phyloP scores from a whole-genome alignment of 2,329 filamentous ascomycete species.

The Exophiala aquamarina region DNA sequence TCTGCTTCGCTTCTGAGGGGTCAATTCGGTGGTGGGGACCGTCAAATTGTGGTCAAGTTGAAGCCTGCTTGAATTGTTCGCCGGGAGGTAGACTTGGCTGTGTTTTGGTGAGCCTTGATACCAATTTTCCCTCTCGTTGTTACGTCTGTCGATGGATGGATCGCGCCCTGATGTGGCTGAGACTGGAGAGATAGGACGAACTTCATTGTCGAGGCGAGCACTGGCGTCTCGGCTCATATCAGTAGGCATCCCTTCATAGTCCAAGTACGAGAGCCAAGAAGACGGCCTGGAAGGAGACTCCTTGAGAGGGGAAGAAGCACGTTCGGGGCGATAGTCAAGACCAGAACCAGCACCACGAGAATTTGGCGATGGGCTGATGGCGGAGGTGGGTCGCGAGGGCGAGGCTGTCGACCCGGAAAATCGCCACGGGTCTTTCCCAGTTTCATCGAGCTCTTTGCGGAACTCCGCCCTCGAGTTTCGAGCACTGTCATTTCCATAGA shows the following conservation, averaged over 20 bases:
- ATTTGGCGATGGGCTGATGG: conserved; percentile 27
- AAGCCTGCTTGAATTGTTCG: conserved; percentile 8
- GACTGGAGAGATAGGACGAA: conserved; percentile 26
- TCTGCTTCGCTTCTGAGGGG: conserved; percentile 25
- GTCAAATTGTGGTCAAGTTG: conserved; percentile 8
- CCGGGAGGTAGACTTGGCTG: conserved; percentile 13
- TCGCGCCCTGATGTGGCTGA: conserved; percentile 22
- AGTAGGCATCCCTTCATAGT: conserved; percentile 28
- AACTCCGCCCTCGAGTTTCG: conserved; percentile 25
- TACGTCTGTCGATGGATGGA: conserved; percentile 9
- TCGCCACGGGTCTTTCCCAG: conserved; percentile 27
- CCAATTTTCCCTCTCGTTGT: conserved; percentile 23
- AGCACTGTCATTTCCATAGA: conserved; percentile 24
- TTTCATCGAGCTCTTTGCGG: conserved; percentile 25
- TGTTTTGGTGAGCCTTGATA: conserved; percentile 14
- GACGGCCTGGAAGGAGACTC: conserved; percentile 16
- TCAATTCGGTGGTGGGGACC: conserved; percentile 12
- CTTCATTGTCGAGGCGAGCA: conserved; percentile 20
- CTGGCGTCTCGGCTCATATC: conserved; percentile 19
- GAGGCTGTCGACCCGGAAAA: conserved; percentile 28
- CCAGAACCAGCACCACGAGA: conserved; percentile 25
- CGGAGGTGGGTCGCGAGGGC: conserved; percentile 34
- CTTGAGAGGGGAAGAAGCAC: conserved; percentile 21
- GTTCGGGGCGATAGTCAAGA: conserved; percentile 26
- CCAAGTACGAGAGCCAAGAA: conserved; percentile 28